Evolutionary conservation across 1,139 yeast species (phyloP), one percentile per base, ranked within the genome.

Genomic region (Yamadazyma atmosphaerica): DNA sequence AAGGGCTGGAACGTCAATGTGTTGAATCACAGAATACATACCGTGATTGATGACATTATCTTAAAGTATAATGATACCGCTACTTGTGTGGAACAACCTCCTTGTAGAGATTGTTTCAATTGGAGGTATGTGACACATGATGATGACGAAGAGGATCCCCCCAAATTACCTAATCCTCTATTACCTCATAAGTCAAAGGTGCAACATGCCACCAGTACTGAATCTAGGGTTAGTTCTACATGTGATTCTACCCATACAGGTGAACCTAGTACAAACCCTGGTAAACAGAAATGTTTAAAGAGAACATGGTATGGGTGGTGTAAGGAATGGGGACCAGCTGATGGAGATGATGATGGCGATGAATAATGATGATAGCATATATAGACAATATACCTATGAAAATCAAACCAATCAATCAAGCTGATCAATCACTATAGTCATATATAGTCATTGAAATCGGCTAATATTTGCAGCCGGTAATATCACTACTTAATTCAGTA

Each of bases 1-100:
- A 67, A 75, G 46, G 98, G 98, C 3, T 92, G 98, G 98, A 83
- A 81, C 50, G 94, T 90, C 11, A 88, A 85, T 50, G 65, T 94
- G 59, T 69, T 87, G 47, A 88, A 92, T 59, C 99, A 92, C 60
- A 72, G 97, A 31, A 88, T 92, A 42, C 95, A 86, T 52, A 86
- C 90, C 0, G 96, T 94, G 10, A 88, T 94, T 44, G 96, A 88
- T 57, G 86, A 86, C 24, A 78, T 94, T 6, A 68, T 92, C 16
- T 58, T 74, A 52, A 74, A 66, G 10, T 89, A 90, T 58, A 89
- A 90, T 49, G 77, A 72, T 26, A 86, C 95, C 0, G 92, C 98
- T 0, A 58, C 64, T 34, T 90, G 98, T 56, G 72, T 65, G 15
- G 77, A 74, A 16, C 86, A 88, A 21, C 85, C 90, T 1, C 89